A percentile compares a stretch with the other conserved stretches of the same genome.
Conservation (phyloP, 352 stramenopile species). For the Globisporangium spinosum region DNA sequence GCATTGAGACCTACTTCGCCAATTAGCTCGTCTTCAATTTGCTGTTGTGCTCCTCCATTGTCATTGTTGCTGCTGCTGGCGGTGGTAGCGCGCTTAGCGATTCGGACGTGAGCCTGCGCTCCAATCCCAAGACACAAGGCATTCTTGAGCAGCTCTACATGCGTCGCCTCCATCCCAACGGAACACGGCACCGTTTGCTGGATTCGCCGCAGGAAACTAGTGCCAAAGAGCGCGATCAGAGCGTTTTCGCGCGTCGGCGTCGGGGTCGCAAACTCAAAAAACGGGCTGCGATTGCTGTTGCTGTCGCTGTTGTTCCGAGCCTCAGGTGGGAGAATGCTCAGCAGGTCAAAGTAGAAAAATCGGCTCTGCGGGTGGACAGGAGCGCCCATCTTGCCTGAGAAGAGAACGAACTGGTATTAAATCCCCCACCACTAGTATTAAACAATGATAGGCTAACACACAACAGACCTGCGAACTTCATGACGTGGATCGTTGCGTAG, state of each 20-base stretch:
- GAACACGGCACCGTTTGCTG: slow-evolving; percentile 12
- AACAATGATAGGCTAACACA: slow-evolving; percentile 11
- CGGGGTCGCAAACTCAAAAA: slow-evolving; percentile 3
- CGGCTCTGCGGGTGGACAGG: slow-evolving; percentile 22
- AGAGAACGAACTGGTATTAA: background rate
- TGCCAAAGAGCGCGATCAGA: slow-evolving; percentile 16
- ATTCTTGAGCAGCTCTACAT: slow-evolving; percentile 26
- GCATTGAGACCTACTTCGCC: background rate
- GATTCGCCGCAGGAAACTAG: slow-evolving; percentile 8
- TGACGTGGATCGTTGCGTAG: slow-evolving; percentile 27
- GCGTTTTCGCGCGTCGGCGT: slow-evolving; percentile 8
- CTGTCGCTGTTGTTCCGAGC: background rate
- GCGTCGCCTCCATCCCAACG: slow-evolving; percentile 19
- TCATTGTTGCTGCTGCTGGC: background rate
- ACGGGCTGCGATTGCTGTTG: too few species aligned
- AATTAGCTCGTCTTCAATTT: too few species aligned
- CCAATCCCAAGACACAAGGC: slow-evolving; percentile 23
- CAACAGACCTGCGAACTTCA: slow-evolving; percentile 26
- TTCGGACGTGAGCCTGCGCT: slow-evolving; percentile 11
- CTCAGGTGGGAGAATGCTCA: slow-evolving; percentile 15
- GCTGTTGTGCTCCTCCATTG: too few species aligned
- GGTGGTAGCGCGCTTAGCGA: background rate
- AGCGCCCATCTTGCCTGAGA: slow-evolving; percentile 24
- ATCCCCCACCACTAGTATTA: background rate
- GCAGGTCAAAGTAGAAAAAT: slow-evolving; percentile 35